Evolutionary conservation across 768 basidiomycete genomes (phyloP).

Genomic region (Suillus subaureus): DNA sequence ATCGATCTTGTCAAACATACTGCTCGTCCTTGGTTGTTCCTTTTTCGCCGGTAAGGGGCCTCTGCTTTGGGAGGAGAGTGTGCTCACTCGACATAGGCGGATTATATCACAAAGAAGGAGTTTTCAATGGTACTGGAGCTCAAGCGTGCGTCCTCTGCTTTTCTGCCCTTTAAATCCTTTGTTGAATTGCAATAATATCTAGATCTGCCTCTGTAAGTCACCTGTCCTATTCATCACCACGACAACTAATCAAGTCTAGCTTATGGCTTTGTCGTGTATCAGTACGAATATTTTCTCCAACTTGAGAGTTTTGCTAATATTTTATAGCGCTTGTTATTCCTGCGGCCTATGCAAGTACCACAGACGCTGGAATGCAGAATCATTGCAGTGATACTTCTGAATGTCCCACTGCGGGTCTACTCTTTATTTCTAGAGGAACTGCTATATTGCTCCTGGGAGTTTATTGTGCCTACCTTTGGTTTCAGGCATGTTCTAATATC

Average conservation of each 20-base stretch:
- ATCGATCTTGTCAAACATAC: conserved; percentile 86
- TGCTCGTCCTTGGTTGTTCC: conserved; percentile 88
- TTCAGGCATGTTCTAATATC: conserved; percentile 55
- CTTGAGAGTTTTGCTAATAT: conserved; percentile 18
- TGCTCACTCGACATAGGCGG: conserved; percentile 53
- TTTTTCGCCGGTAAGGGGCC: conserved; percentile 70
- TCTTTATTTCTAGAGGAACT: conserved; percentile 80
- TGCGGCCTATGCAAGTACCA: conserved; percentile 74
- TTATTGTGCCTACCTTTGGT: conserved; percentile 74
- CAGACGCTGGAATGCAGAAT: conserved; percentile 14
- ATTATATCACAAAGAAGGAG: conserved; percentile 60
- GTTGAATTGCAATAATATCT: conserved; percentile 5
- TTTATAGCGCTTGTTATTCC: conserved; percentile 80
- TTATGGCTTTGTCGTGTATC: conserved; percentile 87
- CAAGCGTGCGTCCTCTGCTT: conserved; percentile 63
- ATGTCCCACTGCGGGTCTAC: conserved; percentile 47
- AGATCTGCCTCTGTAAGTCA: conserved; percentile 42
- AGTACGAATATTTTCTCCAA: conserved; percentile 47
- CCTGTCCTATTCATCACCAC: conserved; percentile 2
- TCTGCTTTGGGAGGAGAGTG: not conserved
- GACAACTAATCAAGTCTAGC: conserved; percentile 34
- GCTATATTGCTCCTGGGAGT: conserved; percentile 72
- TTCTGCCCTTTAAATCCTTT: not conserved
- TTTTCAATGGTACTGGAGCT: conserved; percentile 83
- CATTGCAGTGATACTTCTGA: conserved; percentile 13